Conservation (phyloP, 2,329 filamentous ascomycete genomes). For the Cadophora luteo-olivacea region DNA sequence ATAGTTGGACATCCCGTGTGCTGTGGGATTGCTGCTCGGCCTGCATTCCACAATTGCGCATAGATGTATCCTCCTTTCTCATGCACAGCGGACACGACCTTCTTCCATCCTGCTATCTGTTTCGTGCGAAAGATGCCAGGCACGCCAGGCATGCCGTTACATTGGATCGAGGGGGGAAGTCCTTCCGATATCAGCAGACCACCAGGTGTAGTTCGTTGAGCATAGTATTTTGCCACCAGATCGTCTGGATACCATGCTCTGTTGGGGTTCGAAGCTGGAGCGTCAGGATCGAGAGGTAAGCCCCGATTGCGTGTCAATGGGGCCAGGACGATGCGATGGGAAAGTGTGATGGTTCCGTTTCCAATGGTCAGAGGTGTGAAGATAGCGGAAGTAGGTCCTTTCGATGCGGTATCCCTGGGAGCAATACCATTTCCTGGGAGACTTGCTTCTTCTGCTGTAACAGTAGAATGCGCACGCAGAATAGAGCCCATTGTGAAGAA, state of each 20-base stretch:
- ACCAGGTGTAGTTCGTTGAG: constrained; percentile 56
- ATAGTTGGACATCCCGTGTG: constrained; percentile 48
- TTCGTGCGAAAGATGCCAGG: constrained; percentile 60
- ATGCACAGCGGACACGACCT: constrained; percentile 63
- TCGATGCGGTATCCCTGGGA: constrained; percentile 44
- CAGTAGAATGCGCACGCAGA: constrained; percentile 41
- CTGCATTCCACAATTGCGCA: constrained; percentile 65
- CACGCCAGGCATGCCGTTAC: constrained; percentile 55
- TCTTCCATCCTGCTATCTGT: constrained; percentile 62
- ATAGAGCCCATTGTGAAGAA: constrained; percentile 32
- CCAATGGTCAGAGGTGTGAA: constrained; percentile 52
- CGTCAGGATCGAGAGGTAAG: constrained; percentile 50
- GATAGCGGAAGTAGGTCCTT: constrained; percentile 40
- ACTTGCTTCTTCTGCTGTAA: constrained; percentile 51
- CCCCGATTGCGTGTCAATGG: constrained; percentile 60
- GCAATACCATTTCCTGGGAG: constrained; percentile 59
- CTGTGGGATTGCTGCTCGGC: constrained; percentile 53
- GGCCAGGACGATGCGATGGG: constrained; percentile 58
- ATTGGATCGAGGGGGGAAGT: constrained; percentile 52
- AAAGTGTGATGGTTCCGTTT: constrained; percentile 51
- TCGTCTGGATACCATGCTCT: constrained; percentile 56
- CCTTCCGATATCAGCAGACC: constrained; percentile 62
- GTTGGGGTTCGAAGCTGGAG: constrained; percentile 52
- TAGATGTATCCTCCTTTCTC: constrained; percentile 63
- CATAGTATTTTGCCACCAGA: constrained; percentile 54